Evolutionary conservation across 371 early-diverging fungal species (phyloP).

Genomic region (Mortierella sp.): DNA sequence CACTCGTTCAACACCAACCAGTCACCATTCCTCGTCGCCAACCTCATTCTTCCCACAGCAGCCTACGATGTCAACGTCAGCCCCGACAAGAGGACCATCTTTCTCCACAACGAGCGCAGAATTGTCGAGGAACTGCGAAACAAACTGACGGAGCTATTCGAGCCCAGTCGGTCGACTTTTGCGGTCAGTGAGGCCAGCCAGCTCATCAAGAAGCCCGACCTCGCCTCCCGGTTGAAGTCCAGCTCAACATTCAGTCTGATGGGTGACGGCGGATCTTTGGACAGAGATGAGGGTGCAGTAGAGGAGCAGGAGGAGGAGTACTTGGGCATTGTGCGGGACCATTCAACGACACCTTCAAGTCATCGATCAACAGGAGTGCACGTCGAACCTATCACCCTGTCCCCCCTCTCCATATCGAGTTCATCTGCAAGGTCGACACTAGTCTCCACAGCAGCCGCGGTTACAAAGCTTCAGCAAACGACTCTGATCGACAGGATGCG

Average conservation of each 20-base stretch:
- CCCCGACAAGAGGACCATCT: slow-evolving; percentile 94
- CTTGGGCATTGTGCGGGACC: neutral
- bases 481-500: slow-evolving; percentile 22
- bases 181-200: slow-evolving; percentile 44
- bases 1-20: slow-evolving; percentile 75
- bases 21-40: slow-evolving; percentile 85
- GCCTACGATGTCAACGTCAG: slow-evolving; percentile 92
- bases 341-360: neutral
- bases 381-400: slow-evolving; percentile 7
- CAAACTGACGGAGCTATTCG: slow-evolving; percentile 63
- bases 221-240: slow-evolving; percentile 11
- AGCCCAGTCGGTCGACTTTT: slow-evolving; percentile 74
- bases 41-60: slow-evolving; percentile 72
- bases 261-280: neutral
- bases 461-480: slow-evolving; percentile 23
- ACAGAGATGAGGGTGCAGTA: neutral
- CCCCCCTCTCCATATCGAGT: slow-evolving; percentile 9
- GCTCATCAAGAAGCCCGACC: slow-evolving; percentile 33
- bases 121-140: slow-evolving; percentile 69
- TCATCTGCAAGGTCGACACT: neutral
- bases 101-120: slow-evolving; percentile 80
- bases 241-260: neutral
- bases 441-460: neutral
- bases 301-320: slow-evolving; percentile 6
- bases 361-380: neutral